Evolutionary conservation across 1,284 basidiomycete genomes (phyloP).

Genomic region (Papiliotrema fonsecae): DNA sequence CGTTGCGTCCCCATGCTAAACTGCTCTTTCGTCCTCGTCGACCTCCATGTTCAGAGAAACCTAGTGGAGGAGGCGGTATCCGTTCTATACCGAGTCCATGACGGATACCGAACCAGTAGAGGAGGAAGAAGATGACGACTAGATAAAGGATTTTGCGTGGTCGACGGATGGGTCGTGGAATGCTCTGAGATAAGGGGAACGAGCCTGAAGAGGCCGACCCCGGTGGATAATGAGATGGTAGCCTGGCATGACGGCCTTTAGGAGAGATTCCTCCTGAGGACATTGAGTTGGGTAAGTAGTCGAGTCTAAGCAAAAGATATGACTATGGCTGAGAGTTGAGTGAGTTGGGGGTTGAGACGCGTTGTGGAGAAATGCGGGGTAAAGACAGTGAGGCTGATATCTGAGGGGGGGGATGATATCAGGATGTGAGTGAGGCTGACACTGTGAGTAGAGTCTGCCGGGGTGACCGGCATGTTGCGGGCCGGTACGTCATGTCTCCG

Average conservation of each 20-base stretch:
- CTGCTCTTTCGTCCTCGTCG: slow-evolving; percentile 20
- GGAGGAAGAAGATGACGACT: slow-evolving; percentile 36
- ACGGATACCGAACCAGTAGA: slow-evolving; percentile 47
- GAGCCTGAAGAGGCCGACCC: background rate
- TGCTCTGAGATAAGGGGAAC: slow-evolving; percentile 9
- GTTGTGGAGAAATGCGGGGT: background rate
- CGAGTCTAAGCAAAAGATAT: background rate
- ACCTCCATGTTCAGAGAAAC: slow-evolving; percentile 35
- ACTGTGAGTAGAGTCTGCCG: no score
- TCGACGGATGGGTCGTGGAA: slow-evolving; percentile 36
- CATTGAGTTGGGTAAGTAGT: background rate
- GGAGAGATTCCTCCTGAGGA: background rate
- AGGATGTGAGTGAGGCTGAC: background rate
- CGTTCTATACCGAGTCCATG: slow-evolving; percentile 43
- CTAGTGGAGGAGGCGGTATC: slow-evolving; percentile 32
- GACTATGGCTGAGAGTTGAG: background rate
- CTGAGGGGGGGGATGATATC: background rate
- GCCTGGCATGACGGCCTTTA: background rate
- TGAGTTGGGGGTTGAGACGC: background rate
- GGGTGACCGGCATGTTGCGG: no score
- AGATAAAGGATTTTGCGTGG: slow-evolving; percentile 46
- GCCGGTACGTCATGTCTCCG: no score
- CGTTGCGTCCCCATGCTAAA: slow-evolving; percentile 19
- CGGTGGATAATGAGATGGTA: background rate
- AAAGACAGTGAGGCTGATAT: background rate